Base-by-base conservation (phyloP, 2,329 filamentous ascomycete species). In the Dactylonectria estremocensis region DNA sequence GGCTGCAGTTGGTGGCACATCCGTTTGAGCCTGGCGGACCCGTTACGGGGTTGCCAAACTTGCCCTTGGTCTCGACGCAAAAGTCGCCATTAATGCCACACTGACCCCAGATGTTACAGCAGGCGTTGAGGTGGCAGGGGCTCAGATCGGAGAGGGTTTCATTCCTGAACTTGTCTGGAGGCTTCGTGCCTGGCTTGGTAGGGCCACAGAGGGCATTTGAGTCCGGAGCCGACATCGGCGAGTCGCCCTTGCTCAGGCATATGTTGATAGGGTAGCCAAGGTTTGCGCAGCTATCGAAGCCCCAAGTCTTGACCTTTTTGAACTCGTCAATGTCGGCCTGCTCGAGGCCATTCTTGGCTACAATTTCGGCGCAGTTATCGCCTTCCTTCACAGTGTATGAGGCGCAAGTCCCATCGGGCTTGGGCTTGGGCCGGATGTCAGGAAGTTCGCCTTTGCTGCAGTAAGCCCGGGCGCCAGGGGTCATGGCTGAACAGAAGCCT, bases 51-150 rank as follows among this genome's bases (percentile, higher is more conserved):
- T 40, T 14, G 18, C 35, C 40, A 46, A 11, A 22, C 18, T 13
- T 11, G 20, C 14, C 77, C 67, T 64, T 62, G 18, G 69, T 59
- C 35, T 66, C 22, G 20, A 67, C 69, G 18, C 83, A 86, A 67
- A 84, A 84, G 8, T 82, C 82, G 1, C 69, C 66, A 1, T 80
- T 82, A 2, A 77, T 77, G 14, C 83, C 84, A 49, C 84, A 86
- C 20, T 82, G 74, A 5, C 83, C 84, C 79, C 81, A 81, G 20
- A 75, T 67, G 18, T 79, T 75, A 68, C 80, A 83, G 64, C 80
- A 82, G 2, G 74, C 78, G 28, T 81, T 81, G 0, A 84, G 70
- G 1, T 80, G 80, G 64, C 85, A 87, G 0, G 78, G 81, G 60
- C 85, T 87, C 1, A 86, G 72, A 5, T 75, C 69, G 1, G 76